Evolutionary conservation across 73 alveolate species (phyloP), one percentile per base, ranked within the genome.

Genomic region (Paramecium pentaurelia): DNA sequence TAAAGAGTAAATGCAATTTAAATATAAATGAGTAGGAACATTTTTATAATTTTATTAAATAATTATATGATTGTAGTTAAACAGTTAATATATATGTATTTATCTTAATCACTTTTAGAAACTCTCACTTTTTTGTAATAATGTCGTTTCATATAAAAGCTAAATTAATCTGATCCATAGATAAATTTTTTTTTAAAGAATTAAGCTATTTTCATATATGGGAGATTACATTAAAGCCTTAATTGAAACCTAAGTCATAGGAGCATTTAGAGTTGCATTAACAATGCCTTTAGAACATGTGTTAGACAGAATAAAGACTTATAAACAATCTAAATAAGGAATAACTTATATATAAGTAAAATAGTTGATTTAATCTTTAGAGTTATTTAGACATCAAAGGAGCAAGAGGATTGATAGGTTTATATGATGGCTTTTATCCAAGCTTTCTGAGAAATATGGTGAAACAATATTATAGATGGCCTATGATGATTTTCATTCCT

Each of bases 401-500:
- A 20, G 58, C 44, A 27, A 40, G 91, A 47, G 91, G 91, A 45
- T 22, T 40, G 22, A 80, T 45, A 2, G 91, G 91, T 14, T 47
- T 80, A 1, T 80, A 45, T 44, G 91, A 80, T 47, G 91, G 91
- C 25, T 80, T 80, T 25, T 80, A 42, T 22, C 91, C 91, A 25
- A 45, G 75, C 75, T 80, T 80, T 80, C 12, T 44, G 49, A 80
- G 91, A 80, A 49, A 34, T 8, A 45, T 42, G 71, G 77, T 80
- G 14, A 80, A 80, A 27, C 58, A 42, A 42, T 80, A 80, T 12
- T 80, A 80, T 25, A 22, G 91, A 25, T 80, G 91, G 91, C 91
- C 91, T 27, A 80, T 80, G 91, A 80, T 49, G 47, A 80, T 80
- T 45, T 80, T 80, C 44, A 80, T 80, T 20, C 91, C 91, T 32